These are phyloP conservation scores for Saitoella complicata DNA, from an alignment of 805 yeast genomes.

Conservation along the genomic window DNA sequence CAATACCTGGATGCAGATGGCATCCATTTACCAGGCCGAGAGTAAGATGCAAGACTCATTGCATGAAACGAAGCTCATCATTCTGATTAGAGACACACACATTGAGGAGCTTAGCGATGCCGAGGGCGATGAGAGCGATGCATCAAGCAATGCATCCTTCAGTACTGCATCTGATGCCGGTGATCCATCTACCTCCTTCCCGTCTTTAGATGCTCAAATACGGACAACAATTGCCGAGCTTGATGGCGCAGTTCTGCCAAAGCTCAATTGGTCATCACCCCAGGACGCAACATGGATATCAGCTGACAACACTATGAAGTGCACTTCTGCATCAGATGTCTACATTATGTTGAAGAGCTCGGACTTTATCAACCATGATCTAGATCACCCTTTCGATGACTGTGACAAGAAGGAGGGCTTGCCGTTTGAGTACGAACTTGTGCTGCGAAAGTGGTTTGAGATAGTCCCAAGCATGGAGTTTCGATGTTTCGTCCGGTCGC, in stretches of 20 bases:
- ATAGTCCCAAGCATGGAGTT: constrained; percentile 86
- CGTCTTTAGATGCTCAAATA: constrained; percentile 42
- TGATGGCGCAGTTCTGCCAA: constrained; percentile 60
- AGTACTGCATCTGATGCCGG: not conserved
- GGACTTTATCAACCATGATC: constrained; percentile 73
- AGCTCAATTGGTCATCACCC: constrained; percentile 95
- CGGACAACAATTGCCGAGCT: constrained; percentile 11
- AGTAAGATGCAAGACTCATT: constrained; percentile 1
- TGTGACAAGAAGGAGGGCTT: constrained; percentile 19
- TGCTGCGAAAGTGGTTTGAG: constrained; percentile 66
- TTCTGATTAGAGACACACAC: not conserved
- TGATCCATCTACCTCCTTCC: constrained; percentile 33
- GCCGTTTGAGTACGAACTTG: constrained; percentile 35
- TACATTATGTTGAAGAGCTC: constrained; percentile 73
- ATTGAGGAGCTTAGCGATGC: constrained; percentile 16
- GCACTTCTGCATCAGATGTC: constrained; percentile 55
- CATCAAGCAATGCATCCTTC: constrained; percentile 25
- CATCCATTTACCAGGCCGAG: constrained; percentile 41
- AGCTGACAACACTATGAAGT: constrained; percentile 57
- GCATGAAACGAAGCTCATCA: not conserved
- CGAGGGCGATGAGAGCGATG: constrained; percentile 23
- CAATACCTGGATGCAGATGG: constrained; percentile 53
- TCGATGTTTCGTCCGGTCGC: constrained; percentile 59
- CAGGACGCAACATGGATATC: constrained; percentile 84
- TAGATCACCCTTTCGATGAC: constrained; percentile 51